Base-by-base conservation (phyloP, 2,329 filamentous ascomycete species). In the Parafenestella ontariensis region DNA sequence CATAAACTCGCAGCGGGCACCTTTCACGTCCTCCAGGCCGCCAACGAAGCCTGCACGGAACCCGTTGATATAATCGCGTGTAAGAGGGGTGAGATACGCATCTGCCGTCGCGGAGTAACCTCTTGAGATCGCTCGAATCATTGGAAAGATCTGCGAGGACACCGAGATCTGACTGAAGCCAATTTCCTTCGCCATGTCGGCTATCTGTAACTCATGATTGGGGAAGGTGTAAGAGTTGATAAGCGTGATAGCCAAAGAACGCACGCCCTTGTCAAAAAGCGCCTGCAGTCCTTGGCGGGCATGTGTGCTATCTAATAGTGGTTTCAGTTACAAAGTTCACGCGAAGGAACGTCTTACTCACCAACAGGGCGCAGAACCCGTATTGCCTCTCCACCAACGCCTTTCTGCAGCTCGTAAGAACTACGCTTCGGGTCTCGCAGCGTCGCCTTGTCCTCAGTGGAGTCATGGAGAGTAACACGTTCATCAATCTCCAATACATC, bases 1-100 rank as follows among this genome's bases (percentile, higher is more conserved):
- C 91, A 96, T 96, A 61, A 96, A 96, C 71, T 96, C 91, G 75
- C 68, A 68, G 34, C 65, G 54, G 17, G 64, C 61, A 75, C 64
- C 55, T 20, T 61, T 46, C 1, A 62, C 54, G 18, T 59, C 54
- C 37, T 59, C 54, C 5, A 73, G 58, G 4, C 58, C 63, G n/a
- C 58, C 62, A 6, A 52, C 54, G 26, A 76, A 74, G 5, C 64
- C 66, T 9, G 55, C 49, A 1, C 56, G 42, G 45, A 74, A 72
- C 3, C 61, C 56, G 15, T 65, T 52, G 6, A 68, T 58, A 42
- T 71, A 71, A 6, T 52, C 29, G 24, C 57, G 57, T 8, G 62
- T 66, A 8, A 59, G 43, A 11, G 68, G 68, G 0, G 64, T 69
- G 10, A 71, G 63, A 40, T 71, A 71, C 2, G 68, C 68, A 41